Conservation (phyloP, 2,329 filamentous ascomycete genomes). For the Paracamarosporium sp. region DNA sequence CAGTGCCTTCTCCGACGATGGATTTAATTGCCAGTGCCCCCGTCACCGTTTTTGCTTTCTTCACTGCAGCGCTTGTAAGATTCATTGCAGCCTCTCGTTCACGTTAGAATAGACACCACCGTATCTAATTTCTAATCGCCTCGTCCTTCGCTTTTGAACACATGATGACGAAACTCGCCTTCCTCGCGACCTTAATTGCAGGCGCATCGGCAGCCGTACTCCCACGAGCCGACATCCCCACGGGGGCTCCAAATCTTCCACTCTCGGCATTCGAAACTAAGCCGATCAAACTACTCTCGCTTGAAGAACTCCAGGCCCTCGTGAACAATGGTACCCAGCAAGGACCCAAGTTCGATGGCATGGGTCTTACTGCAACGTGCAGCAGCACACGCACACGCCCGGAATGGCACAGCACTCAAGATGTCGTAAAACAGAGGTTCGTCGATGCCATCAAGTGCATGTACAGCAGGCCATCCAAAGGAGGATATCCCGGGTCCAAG, state of each 20-base stretch:
- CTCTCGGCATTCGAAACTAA: constrained; percentile 3
- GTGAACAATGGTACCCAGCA: neutral
- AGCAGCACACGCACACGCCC: constrained; percentile 33
- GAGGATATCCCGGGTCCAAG: constrained; percentile 29
- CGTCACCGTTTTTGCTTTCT: neutral
- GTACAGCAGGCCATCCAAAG: constrained; percentile 26
- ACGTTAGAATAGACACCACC: neutral
- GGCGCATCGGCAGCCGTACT: neutral
- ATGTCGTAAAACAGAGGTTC: constrained; percentile 30
- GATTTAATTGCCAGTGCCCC: neutral
- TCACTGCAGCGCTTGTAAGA: neutral
- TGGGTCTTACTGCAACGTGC: constrained; percentile 23
- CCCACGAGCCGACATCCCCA: neutral
- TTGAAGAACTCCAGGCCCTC: neutral
- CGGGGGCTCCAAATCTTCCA: neutral
- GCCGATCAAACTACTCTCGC: neutral
- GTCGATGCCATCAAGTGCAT: constrained; percentile 39
- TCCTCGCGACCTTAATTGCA: neutral
- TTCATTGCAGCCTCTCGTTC: neutral
- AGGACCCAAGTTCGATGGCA: neutral
- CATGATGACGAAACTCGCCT: neutral
- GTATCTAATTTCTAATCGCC: neutral
- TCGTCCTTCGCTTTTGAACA: neutral
- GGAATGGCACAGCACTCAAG: constrained; percentile 38
- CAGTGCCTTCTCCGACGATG: neutral